Evolutionary conservation across 768 basidiomycete genomes (phyloP), one percentile per base, ranked within the genome.

Genomic region (Macrocybe gigantea): DNA sequence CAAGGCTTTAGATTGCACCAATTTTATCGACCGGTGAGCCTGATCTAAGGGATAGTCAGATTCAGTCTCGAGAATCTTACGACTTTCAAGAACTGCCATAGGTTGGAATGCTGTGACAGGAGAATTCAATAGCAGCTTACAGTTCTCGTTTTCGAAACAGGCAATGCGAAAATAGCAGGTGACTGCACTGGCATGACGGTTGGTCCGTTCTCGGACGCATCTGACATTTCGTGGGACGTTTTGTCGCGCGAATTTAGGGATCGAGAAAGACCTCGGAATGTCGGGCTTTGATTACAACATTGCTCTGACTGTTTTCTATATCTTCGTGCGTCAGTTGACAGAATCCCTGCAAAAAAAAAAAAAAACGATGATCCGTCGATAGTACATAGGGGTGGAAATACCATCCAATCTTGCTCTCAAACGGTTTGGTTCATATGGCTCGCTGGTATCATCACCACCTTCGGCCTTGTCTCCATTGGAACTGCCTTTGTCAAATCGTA

Each of bases 241-340:
- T 22, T 22, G 22, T 22, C 22, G 22, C 22, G 22, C 22, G 5
- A 7, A 44, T 29, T 11, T n/a, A 59, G 58, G 58, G 12, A 55
- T 68, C 33, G 65, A 67, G 47, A 60, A 60, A 47, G 67, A 68
- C 48, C 60, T 68, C 5, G 62, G 63, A 12, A 64, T 68, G 63
- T 48, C 45, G 5, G 66, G 66, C 4, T 64, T 63, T 38, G 64
- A 68, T 44, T 68, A 65, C 41, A 67, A 69, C 44, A 59, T 65
- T 32, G 64, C 65, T 9, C 55, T 69, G 4, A 68, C 68, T 6
- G 45, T 67, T 8, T 68, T 69, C 52, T 69, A 68, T 39, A 51
- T 66, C 43, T 59, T 57, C 34, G 58, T 57, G 30, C 37, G 48
- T 40, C 15, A 4, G 31, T 5, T 12, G 33, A n/a, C 8, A 33